Evolutionary conservation across 306 rosid genomes (phyloP).

Genomic region (Macrotyloma uniflorum): DNA sequence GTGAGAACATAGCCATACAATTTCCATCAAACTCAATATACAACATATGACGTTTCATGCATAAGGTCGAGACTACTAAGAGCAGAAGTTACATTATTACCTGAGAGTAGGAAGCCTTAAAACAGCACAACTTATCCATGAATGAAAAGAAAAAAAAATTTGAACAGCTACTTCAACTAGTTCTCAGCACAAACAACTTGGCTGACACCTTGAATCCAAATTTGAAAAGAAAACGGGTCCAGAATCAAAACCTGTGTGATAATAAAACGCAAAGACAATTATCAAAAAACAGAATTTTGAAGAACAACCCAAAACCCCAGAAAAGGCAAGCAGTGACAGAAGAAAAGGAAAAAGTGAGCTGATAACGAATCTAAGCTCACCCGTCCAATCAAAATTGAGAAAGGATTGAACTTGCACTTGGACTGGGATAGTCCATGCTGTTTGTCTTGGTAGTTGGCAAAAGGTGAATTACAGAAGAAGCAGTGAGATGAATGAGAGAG

Average conservation of each 20-base stretch:
- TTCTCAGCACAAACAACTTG: slow-evolving; percentile 54
- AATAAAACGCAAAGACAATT: slow-evolving; percentile 37
- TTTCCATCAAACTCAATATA: slow-evolving; percentile 26
- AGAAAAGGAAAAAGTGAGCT: slow-evolving; percentile 22
- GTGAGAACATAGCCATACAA: slow-evolving; percentile 16
- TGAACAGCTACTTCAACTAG: slow-evolving; percentile 41
- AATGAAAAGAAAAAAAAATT: slow-evolving; percentile 26
- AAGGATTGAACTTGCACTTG: slow-evolving; percentile 34
- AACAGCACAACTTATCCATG: slow-evolving; percentile 83
- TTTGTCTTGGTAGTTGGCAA: slow-evolving; percentile 42
- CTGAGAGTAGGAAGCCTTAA: slow-evolving; percentile 70
- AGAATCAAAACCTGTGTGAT: slow-evolving; percentile 48
- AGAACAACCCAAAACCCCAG: slow-evolving; percentile 46
- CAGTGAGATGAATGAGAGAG: slow-evolving; percentile 38
- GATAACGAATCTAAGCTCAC: slow-evolving; percentile 51
- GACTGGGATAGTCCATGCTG: slow-evolving; percentile 33
- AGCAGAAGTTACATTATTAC: slow-evolving; percentile 44
- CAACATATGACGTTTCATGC: slow-evolving; percentile 18
- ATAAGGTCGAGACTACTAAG: not conserved
- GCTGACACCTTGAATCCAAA: slow-evolving; percentile 48
- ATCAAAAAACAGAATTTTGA: slow-evolving; percentile 25
- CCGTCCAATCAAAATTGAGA: slow-evolving; percentile 45
- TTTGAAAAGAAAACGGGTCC: slow-evolving; percentile 46
- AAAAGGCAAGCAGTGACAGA: slow-evolving; percentile 1
- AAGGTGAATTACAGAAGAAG: slow-evolving; percentile 32